phyloP scores from a whole-genome alignment of 2,329 filamentous ascomycete species.

The Trichoderma aggressivum region DNA sequence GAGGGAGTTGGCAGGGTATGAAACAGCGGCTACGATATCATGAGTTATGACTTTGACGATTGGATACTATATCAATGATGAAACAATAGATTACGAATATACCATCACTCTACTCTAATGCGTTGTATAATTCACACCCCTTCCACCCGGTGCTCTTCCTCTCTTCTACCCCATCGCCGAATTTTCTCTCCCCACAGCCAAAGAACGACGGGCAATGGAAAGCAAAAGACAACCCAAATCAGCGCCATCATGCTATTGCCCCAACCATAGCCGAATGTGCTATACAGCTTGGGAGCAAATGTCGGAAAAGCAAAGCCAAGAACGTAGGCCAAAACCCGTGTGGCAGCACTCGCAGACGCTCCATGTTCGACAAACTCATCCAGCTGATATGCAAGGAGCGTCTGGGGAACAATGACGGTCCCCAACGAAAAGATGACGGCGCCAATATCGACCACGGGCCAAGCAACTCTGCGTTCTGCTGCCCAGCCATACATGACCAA shows the following conservation, averaged over 20 bases:
- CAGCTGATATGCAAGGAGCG: slow-evolving; percentile 53
- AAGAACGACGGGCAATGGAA: not conserved
- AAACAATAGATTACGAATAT: not conserved
- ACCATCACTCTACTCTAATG: not conserved
- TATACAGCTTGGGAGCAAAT: slow-evolving; percentile 43
- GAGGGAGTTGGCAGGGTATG: not conserved
- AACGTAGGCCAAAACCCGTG: slow-evolving; percentile 50
- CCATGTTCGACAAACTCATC: slow-evolving; percentile 41
- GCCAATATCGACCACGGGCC: slow-evolving; percentile 58
- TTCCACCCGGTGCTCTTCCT: not conserved
- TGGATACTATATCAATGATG: not conserved
- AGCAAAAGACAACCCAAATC: slow-evolving; percentile 39
- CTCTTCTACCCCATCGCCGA: not conserved
- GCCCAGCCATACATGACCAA: slow-evolving; percentile 42
- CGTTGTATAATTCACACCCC: not conserved
- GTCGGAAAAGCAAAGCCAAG: slow-evolving; percentile 55
- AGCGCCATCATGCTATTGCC: slow-evolving; percentile 45
- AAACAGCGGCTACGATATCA: not conserved
- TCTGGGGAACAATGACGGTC: slow-evolving; percentile 51
- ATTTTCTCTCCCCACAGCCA: not conserved
- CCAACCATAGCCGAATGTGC: slow-evolving; percentile 46
- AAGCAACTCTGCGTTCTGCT: slow-evolving; percentile 49
- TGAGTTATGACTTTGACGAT: not conserved
- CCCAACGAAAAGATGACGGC: slow-evolving; percentile 52
- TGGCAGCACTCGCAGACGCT: slow-evolving; percentile 46